These are phyloP conservation scores for Tuber calosporum DNA, from an alignment of 495 filamentous ascomycete genomes.

Conservation along the genomic window DNA sequence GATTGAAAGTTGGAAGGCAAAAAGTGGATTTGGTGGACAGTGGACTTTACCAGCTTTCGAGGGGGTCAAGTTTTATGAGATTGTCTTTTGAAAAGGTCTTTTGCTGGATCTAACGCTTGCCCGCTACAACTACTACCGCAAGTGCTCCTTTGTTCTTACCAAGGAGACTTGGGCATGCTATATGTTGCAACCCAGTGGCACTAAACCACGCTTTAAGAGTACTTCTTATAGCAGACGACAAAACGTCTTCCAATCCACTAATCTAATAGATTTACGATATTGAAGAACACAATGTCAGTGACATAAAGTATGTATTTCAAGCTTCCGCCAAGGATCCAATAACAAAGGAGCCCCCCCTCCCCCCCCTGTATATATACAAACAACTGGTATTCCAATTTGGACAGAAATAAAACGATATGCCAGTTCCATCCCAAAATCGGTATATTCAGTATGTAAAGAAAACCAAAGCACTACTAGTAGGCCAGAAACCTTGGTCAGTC, in stretches of 20 bases:
- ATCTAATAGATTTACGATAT: neutral
- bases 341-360: neutral
- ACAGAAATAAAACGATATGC: neutral
- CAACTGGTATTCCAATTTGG: neutral
- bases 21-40: constrained; percentile 43
- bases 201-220: neutral
- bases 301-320: neutral
- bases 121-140: neutral
- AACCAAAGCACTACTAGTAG: too few relatives aligned
- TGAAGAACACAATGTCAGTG: neutral
- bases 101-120: neutral
- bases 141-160: neutral
- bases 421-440: neutral
- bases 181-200: neutral
- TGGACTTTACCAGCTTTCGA: constrained; percentile 44
- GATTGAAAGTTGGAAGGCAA: constrained; percentile 34
- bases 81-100: constrained; percentile 24
- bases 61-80: constrained; percentile 44
- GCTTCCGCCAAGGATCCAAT: neutral
- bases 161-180: neutral
- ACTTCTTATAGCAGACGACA: neutral
- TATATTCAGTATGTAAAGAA: neutral
- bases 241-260: constrained; percentile 32
- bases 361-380: neutral
- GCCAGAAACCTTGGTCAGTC: too few relatives aligned